A percentile compares a stretch with the other conserved stretches of the same genome.
These are phyloP conservation scores for Plasmodium vinckei DNA, from an alignment of 169 alveolate genomes.

Conservation along the genomic window DNA sequence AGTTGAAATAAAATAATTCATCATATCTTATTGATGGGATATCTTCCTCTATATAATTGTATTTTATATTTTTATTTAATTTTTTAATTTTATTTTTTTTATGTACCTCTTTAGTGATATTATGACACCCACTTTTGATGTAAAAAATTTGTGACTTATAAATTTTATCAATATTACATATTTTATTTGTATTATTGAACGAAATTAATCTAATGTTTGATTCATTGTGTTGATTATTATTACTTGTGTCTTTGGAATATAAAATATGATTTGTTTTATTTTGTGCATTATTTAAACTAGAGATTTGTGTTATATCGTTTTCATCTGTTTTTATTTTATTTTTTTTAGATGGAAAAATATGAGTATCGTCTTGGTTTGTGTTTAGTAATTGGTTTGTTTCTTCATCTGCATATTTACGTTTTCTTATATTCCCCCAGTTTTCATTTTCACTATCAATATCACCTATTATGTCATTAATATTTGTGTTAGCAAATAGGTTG, in stretches of 20 bases:
- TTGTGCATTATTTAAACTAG: neutral
- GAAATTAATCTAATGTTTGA: constrained; percentile 10
- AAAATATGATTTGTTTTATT: too few relatives aligned
- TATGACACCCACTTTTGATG: constrained; percentile 4
- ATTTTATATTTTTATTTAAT: neutral
- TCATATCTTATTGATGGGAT: constrained; percentile 19
- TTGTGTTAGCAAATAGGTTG: constrained; percentile 15
- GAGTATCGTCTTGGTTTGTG: neutral
- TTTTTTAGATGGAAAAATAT: too few relatives aligned
- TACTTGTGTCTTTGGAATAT: neutral
- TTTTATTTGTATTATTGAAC: constrained; percentile 18
- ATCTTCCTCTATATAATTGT: constrained; percentile 53
- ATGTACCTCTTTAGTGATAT: neutral
- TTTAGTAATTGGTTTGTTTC: neutral
- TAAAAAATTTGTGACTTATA: constrained; percentile 28
- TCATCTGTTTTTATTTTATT: neutral
- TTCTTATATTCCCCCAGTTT: neutral
- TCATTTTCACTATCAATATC: constrained; percentile 2
- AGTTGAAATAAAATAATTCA: constrained; percentile 38
- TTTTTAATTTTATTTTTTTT: constrained; percentile 4
- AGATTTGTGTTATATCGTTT: neutral
- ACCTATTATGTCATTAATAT: constrained; percentile 12
- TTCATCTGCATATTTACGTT: neutral
- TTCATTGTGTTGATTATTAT: neutral
- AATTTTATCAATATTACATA: constrained; percentile 26